Conservation (phyloP, 2,329 filamentous ascomycete species). For the Nemania bipapillata region DNA sequence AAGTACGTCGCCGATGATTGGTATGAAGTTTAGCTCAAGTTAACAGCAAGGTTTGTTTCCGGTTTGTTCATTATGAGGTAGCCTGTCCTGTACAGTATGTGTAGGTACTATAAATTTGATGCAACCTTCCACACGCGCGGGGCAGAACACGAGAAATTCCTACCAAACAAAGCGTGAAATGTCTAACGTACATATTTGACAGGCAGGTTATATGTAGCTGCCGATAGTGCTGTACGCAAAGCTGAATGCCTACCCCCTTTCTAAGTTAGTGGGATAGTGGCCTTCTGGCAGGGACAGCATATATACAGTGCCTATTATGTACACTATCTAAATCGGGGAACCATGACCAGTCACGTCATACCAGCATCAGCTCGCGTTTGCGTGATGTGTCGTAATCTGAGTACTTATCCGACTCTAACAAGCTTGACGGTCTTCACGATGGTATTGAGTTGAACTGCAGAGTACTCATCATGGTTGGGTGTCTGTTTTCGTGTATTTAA, state of each 20-base stretch:
- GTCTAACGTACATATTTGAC: too few relatives aligned
- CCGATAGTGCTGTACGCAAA: background rate
- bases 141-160: slow-evolving; percentile 32
- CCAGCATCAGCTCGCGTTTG: slow-evolving; percentile 22
- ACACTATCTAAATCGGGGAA: slow-evolving; percentile 5
- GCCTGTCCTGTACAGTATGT: background rate
- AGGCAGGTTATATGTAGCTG: too few relatives aligned
- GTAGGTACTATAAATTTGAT: slow-evolving; percentile 11
- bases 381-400: slow-evolving; percentile 8
- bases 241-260: background rate
- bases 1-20: background rate
- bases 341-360: slow-evolving; percentile 33
- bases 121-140: slow-evolving; percentile 20
- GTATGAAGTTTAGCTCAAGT: background rate
- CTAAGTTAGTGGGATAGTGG: background rate
- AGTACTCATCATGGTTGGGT: background rate
- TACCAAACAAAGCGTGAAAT: slow-evolving; percentile 4
- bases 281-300: background rate
- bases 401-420: background rate
- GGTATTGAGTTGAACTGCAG: background rate
- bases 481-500: background rate
- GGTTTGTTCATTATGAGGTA: slow-evolving; percentile 3
- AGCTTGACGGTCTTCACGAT: slow-evolving; percentile 18
- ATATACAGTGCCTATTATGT: too few relatives aligned
- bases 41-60: background rate